Conservation (phyloP, 2,329 filamentous ascomycete genomes). For the Sarocladiaceae sp. region DNA sequence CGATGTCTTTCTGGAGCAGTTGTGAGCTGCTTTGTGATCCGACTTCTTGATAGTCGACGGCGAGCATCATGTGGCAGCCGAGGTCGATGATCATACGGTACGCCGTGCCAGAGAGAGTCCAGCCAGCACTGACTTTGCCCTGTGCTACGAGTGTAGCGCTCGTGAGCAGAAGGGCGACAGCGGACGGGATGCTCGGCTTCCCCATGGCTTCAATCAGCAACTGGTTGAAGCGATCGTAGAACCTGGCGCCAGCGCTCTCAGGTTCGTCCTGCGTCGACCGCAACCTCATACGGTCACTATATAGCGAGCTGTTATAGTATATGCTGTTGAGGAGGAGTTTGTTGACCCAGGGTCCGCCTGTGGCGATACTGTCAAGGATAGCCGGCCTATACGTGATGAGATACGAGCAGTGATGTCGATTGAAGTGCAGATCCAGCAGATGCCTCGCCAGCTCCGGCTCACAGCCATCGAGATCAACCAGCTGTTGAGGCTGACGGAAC, state of each 20-base stretch:
- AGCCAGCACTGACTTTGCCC: slow-evolving; percentile 26
- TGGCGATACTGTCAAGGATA: slow-evolving; percentile 30
- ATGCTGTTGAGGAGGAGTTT: slow-evolving; percentile 33
- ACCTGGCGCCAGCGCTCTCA: slow-evolving; percentile 25
- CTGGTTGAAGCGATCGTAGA: slow-evolving; percentile 30
- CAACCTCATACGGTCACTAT: slow-evolving; percentile 29
- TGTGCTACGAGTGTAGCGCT: slow-evolving; percentile 25
- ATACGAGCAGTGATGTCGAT: slow-evolving; percentile 29
- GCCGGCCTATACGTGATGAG: slow-evolving; percentile 31
- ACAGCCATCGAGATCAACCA: slow-evolving; percentile 27
- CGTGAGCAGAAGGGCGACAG: slow-evolving; percentile 26
- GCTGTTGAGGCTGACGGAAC: slow-evolving; percentile 20
- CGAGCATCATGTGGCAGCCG: slow-evolving; percentile 27
- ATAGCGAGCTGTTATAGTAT: slow-evolving; percentile 31
- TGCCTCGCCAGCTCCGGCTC: slow-evolving; percentile 27
- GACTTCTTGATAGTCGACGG: slow-evolving; percentile 18
- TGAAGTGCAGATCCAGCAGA: slow-evolving; percentile 30
- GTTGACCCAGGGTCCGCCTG: slow-evolving; percentile 27
- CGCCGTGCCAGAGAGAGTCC: slow-evolving; percentile 28
- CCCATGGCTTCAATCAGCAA: slow-evolving; percentile 25
- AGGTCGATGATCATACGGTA: slow-evolving; percentile 32
- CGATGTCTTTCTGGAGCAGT: slow-evolving; percentile 19
- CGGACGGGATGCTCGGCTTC: slow-evolving; percentile 30
- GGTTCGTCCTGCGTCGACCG: slow-evolving; percentile 25
- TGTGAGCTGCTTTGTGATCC: slow-evolving; percentile 17